These are phyloP conservation scores for Leccinum truebloodii DNA, from an alignment of 768 basidiomycete genomes.

Conservation along the genomic window DNA sequence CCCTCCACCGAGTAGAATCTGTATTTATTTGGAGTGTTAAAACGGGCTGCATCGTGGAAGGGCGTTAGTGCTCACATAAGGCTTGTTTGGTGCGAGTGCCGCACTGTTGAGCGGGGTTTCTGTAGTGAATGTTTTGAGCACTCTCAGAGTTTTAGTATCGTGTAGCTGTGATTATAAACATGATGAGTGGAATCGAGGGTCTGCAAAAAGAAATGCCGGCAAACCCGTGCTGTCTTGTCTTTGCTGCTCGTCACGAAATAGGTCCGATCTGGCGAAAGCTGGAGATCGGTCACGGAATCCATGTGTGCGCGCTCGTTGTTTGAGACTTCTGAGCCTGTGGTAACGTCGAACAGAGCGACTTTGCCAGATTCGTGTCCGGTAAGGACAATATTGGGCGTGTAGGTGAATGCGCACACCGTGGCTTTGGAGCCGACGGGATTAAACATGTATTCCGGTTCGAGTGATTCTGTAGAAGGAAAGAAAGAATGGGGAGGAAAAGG, in stretches of 20 bases:
- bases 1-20: slow-evolving; percentile 93
- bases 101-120: slow-evolving; percentile 97
- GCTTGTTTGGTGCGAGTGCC: slow-evolving; percentile 77
- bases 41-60: not conserved
- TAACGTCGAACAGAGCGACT: slow-evolving; percentile 86
- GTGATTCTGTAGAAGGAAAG: slow-evolving; percentile 53
- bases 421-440: slow-evolving; percentile 92
- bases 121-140: slow-evolving; percentile 91
- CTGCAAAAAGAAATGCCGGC: slow-evolving; percentile 20
- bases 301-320: slow-evolving; percentile 88
- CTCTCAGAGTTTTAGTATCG: slow-evolving; percentile 83
- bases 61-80: slow-evolving; percentile 60
- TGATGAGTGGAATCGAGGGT: not conserved
- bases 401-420: slow-evolving; percentile 93
- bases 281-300: slow-evolving; percentile 88
- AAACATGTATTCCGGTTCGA: slow-evolving; percentile 77
- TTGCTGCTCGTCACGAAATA: slow-evolving; percentile 97
- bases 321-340: slow-evolving; percentile 78
- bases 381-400: slow-evolving; percentile 73
- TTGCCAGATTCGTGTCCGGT: slow-evolving; percentile 98
- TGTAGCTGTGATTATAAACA: slow-evolving; percentile 56
- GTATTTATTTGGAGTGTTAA: not conserved
- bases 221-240: slow-evolving; percentile 91
- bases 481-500: not conserved
- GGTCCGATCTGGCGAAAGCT: slow-evolving; percentile 84